Evolutionary conservation across 371 early-diverging fungal genomes (phyloP).

Genomic region (Catenaria anguillulae): DNA sequence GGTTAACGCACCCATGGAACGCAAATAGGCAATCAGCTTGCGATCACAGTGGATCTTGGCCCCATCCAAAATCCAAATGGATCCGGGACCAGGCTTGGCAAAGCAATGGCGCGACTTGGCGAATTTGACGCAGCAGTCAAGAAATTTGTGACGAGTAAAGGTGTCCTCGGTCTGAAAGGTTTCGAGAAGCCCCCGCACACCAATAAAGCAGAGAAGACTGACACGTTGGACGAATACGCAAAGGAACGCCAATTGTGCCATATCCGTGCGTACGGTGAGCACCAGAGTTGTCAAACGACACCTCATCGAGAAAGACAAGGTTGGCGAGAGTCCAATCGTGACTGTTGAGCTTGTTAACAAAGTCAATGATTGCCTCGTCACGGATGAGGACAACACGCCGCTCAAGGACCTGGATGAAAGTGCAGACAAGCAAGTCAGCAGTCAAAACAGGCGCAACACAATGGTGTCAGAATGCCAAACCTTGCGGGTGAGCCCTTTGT

Average conservation of each 20-base stretch:
- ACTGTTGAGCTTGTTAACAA: neutral
- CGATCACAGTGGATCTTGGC: conserved; percentile 11
- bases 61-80: conserved; percentile 14
- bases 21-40: conserved; percentile 4
- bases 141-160: neutral
- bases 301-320: conserved; percentile 12
- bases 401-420: no score
- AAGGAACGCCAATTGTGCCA: neutral
- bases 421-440: no score
- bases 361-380: conserved; percentile 1
- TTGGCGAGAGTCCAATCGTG: neutral
- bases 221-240: neutral
- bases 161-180: no score
- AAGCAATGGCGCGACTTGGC: neutral
- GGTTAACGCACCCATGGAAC: conserved; percentile 11
- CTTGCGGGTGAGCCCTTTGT: no score
- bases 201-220: neutral
- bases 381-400: no score
- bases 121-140: neutral
- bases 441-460: no score
- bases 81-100: neutral
- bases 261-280: conserved; percentile 8
- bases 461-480: no score
- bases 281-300: conserved; percentile 11
- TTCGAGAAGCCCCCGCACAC: no score